These are phyloP conservation scores for Verticillium isaacii DNA, from an alignment of 2,329 filamentous ascomycete species.

Conservation along the genomic window DNA sequence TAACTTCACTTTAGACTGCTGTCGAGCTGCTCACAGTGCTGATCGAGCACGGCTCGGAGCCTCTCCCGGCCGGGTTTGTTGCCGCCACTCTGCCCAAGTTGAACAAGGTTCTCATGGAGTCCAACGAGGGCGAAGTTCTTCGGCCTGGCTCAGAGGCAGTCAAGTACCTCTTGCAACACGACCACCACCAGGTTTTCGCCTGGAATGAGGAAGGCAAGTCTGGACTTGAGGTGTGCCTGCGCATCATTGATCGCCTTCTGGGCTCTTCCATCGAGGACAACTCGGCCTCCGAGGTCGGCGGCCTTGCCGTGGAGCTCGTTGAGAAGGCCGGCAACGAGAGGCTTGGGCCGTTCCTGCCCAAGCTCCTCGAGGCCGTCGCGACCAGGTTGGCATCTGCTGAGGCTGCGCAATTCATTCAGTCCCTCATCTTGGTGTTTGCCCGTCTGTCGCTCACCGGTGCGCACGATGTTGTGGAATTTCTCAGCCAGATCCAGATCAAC, in stretches of 20 bases:
- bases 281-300: slow-evolving; percentile 91
- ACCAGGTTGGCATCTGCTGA: slow-evolving; percentile 76
- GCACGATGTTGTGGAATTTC: slow-evolving; percentile 85
- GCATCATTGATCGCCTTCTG: slow-evolving; percentile 88
- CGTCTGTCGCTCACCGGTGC: slow-evolving; percentile 81
- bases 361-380: slow-evolving; percentile 85
- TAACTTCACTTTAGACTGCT: slow-evolving; percentile 51
- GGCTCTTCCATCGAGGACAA: slow-evolving; percentile 84
- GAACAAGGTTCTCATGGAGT: slow-evolving; percentile 74
- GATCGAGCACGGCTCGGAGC: slow-evolving; percentile 76
- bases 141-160: slow-evolving; percentile 81
- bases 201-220: slow-evolving; percentile 81
- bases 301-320: slow-evolving; percentile 87
- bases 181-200: slow-evolving; percentile 81
- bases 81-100: slow-evolving; percentile 83
- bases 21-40: slow-evolving; percentile 79
- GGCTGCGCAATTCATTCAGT: slow-evolving; percentile 89
- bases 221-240: slow-evolving; percentile 81
- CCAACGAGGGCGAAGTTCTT: slow-evolving; percentile 81
- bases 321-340: slow-evolving; percentile 91
- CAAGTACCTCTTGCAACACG: slow-evolving; percentile 85
- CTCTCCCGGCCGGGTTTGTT: slow-evolving; percentile 82
- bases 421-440: slow-evolving; percentile 90
- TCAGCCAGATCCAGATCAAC: slow-evolving; percentile 77
- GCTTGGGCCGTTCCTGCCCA: slow-evolving; percentile 82